Conservation (phyloP, 305 asterid species). For the Rubia occidens region DNA sequence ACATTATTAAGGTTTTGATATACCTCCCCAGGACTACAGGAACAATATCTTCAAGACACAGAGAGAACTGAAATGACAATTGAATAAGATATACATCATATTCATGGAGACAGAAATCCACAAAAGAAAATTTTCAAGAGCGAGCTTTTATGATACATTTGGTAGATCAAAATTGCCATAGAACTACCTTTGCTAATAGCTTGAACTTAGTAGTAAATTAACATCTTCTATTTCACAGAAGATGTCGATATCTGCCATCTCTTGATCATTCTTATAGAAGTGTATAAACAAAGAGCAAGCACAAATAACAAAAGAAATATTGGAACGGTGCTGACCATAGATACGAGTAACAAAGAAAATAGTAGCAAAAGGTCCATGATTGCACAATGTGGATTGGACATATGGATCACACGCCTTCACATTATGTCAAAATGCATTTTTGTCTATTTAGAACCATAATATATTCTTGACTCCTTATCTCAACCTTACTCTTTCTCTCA, state of each 20-base stretch:
- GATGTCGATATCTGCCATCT: not conserved
- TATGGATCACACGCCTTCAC: not conserved
- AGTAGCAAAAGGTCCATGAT: not conserved
- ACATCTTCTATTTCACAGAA: not conserved
- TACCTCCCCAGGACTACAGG: constrained; percentile 89
- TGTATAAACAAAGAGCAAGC: not conserved
- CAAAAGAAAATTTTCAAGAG: not conserved
- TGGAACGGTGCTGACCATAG: too few species aligned
- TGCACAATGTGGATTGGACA: not conserved
- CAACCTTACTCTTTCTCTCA: not conserved
- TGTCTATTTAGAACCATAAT: not conserved
- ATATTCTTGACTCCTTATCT: not conserved
- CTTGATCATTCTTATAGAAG: not conserved
- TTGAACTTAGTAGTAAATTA: not conserved
- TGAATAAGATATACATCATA: constrained; percentile 16
- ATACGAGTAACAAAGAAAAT: not conserved
- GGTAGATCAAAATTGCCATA: not conserved
- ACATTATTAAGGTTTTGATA: constrained; percentile 58
- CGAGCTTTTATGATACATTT: not conserved
- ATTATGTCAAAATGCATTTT: not conserved
- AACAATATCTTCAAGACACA: constrained; percentile 94
- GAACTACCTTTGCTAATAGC: constrained; percentile 5
- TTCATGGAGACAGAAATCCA: not conserved
- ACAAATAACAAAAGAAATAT: not conserved
- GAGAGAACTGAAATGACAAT: constrained; percentile 63